These are phyloP conservation scores for Chloroidium sp. DNA, from an alignment of 163 green algal genomes.

Conservation along the genomic window DNA sequence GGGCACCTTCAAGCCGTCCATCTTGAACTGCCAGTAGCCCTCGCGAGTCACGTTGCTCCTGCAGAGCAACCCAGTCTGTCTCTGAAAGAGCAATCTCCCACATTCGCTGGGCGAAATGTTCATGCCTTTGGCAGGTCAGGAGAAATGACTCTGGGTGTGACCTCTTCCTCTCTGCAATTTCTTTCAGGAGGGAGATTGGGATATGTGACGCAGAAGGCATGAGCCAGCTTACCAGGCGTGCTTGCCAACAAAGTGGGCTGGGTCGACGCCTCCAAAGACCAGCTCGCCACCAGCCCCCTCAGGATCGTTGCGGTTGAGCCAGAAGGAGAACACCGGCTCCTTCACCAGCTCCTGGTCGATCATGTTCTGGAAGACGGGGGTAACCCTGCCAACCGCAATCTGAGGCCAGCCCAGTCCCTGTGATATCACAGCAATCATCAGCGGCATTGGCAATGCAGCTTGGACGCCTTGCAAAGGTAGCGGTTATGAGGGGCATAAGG, in stretches of 20 bases:
- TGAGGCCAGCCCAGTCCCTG: constrained; percentile 89
- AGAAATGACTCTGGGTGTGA: too few species aligned
- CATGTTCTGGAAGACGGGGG: constrained; percentile 85
- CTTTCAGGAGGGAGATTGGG: too few species aligned
- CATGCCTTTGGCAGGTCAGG: too few species aligned
- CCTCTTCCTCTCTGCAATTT: too few species aligned
- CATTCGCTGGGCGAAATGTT: not conserved
- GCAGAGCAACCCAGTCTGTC: not conserved
- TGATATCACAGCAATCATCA: not conserved
- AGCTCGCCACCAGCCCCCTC: constrained; percentile 80
- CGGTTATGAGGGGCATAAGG: not conserved
- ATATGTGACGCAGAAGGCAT: too few species aligned
- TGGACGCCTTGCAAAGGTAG: too few species aligned
- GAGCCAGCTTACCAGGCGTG: constrained; percentile 67
- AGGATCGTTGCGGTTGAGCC: constrained; percentile 78
- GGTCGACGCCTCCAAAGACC: constrained; percentile 89
- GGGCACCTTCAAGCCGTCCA: constrained; percentile 59
- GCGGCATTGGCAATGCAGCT: constrained; percentile 5
- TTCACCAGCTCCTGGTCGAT: constrained; percentile 68
- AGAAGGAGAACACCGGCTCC: constrained; percentile 94
- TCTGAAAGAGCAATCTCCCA: not conserved
- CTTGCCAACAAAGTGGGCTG: constrained; percentile 77
- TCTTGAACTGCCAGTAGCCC: constrained; percentile 94
- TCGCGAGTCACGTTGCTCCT: constrained; percentile 73
- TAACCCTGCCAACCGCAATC: constrained; percentile 77